Evolutionary conservation across 2,329 filamentous ascomycete genomes (phyloP).

Genomic region (Metarhizium robertsii): DNA sequence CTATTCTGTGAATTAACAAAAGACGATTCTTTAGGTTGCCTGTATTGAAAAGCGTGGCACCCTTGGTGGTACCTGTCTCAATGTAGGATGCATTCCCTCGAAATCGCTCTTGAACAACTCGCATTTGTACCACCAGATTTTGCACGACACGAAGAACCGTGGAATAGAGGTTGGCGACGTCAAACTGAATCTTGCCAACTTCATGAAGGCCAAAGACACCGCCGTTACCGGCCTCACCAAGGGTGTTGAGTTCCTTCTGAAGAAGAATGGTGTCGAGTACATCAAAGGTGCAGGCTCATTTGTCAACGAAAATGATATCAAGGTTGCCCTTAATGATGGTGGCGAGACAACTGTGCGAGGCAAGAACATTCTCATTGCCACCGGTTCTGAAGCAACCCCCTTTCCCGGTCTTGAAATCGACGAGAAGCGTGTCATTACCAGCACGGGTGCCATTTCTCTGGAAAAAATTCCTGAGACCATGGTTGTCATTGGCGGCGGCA

Average conservation of each 20-base stretch:
- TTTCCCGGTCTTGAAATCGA: conserved; percentile 95
- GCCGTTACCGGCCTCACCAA: conserved; percentile 86
- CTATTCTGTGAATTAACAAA: conserved; percentile 3
- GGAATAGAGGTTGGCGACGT: conserved; percentile 97
- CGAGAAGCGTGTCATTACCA: conserved; percentile 94
- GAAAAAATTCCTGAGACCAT: conserved; percentile 90
- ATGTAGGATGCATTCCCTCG: conserved; percentile 98
- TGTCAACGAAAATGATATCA: conserved; percentile 80
- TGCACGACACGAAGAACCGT: conserved; percentile 93
- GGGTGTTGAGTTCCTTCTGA: conserved; percentile 95
- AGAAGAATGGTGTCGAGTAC: conserved; percentile 99
- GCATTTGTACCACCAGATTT: conserved; percentile 92
- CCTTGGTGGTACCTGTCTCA: conserved; percentile 93
- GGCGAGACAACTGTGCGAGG: conserved; percentile 78
- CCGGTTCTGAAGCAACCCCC: conserved; percentile 87
- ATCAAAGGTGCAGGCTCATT: conserved; percentile 89
- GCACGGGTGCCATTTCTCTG: conserved; percentile 86
- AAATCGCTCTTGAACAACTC: conserved; percentile 99
- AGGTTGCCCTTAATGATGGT: conserved; percentile 82
- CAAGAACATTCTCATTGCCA: conserved; percentile 98
- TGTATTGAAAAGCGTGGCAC: conserved; percentile 98
- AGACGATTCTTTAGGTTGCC: conserved; percentile 53
- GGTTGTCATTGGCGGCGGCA: conserved; percentile 95
- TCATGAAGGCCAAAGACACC: conserved; percentile 98
- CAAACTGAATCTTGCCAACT: conserved; percentile 85